Conservation (phyloP, 31 red algal species). For the Porphyra umbilicalis region DNA sequence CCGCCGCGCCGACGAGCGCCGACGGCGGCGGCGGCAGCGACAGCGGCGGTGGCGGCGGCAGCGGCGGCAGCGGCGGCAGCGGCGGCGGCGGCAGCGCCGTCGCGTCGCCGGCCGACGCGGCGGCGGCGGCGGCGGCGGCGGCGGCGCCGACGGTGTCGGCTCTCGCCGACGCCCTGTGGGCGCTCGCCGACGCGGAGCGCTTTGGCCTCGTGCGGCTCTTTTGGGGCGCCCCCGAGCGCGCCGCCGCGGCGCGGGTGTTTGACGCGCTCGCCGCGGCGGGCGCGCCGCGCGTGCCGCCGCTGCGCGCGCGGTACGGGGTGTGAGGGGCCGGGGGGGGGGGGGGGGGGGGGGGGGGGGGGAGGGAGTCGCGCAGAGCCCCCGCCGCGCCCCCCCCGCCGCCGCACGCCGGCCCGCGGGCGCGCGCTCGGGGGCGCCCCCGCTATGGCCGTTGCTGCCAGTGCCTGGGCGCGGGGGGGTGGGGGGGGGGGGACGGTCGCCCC, state of each 20-base stretch:
- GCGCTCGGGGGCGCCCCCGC: too few species aligned
- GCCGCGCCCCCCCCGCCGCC: too few species aligned
- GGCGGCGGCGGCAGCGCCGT: background rate
- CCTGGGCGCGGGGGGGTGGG: too few species aligned
- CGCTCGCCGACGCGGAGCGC: background rate
- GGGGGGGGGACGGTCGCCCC: too few species aligned
- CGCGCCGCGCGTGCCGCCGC: background rate
- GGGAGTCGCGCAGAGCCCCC: too few species aligned
- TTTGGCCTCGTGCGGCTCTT: background rate
- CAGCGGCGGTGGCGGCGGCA: background rate
- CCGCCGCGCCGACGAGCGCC: too few species aligned
- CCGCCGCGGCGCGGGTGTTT: background rate
- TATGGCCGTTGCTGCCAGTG: too few species aligned
- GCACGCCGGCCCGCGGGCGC: too few species aligned
- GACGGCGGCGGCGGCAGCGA: background rate
- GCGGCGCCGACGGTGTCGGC: background rate
- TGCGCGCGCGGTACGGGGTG: background rate
- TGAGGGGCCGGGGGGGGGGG: too few species aligned
- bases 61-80: background rate
- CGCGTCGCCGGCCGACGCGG: background rate
- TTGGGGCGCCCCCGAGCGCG: background rate
- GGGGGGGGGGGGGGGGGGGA: too few species aligned
- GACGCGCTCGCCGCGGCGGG: background rate
- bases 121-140: background rate
- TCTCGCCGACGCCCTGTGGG: background rate